A percentile compares a stretch with the other conserved stretches of the same genome.
Conservation (phyloP, 768 basidiomycete genomes). For the Amanita subjunquillea region DNA sequence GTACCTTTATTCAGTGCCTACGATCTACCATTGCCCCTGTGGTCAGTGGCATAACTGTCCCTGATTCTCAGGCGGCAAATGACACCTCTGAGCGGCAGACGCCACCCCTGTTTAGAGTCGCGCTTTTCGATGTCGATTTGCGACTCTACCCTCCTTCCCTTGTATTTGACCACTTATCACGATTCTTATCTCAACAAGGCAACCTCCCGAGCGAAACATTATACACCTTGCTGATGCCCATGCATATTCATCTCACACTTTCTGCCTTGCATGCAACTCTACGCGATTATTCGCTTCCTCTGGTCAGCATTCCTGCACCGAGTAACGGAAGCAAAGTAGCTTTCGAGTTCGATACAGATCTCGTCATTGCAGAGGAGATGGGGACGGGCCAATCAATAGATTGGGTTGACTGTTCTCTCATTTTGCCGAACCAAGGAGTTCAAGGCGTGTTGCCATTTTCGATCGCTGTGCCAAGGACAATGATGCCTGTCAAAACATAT, state of each 20-base stretch:
- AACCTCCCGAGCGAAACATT: constrained; percentile 60
- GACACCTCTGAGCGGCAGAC: constrained; percentile 18
- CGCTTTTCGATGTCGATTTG: constrained; percentile 49
- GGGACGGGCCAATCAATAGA: constrained; percentile 55
- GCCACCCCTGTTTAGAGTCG: constrained; percentile 65
- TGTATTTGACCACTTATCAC: constrained; percentile 36
- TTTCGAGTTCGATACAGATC: constrained; percentile 61
- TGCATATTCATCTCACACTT: constrained; percentile 66
- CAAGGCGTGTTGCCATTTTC: constrained; percentile 42
- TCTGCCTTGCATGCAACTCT: constrained; percentile 50
- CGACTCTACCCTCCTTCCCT: constrained; percentile 53
- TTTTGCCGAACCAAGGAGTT: constrained; percentile 43
- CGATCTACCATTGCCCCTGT: constrained; percentile 22
- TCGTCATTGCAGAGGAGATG: constrained; percentile 86
- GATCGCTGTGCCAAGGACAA: constrained; percentile 74
- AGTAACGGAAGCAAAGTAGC: constrained; percentile 27
- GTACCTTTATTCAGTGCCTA: constrained; percentile 32
- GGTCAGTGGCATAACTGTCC: constrained; percentile 12
- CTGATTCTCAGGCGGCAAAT: constrained; percentile 34
- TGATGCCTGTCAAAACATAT: constrained; percentile 94
- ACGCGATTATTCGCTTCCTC: constrained; percentile 83
- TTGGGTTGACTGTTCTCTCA: constrained; percentile 61
- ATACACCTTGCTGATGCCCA: constrained; percentile 74
- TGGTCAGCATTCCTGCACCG: constrained; percentile 60
- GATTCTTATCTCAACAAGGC: constrained; percentile 61